phyloP scores from a whole-genome alignment of 768 basidiomycete genomes.

The Trametes meyenii region DNA sequence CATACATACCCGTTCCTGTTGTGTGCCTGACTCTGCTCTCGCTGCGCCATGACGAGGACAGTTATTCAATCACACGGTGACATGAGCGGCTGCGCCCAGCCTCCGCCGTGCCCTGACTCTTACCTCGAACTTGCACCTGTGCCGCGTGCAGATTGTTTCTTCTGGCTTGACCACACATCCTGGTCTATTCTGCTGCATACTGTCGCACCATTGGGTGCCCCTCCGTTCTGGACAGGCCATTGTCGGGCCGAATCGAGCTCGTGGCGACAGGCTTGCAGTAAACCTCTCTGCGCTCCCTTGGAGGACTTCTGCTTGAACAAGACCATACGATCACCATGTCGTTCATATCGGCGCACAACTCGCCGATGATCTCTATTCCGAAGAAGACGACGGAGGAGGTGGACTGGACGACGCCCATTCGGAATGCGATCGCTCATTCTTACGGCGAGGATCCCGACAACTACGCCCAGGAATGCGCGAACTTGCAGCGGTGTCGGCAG shows the following conservation, averaged over 20 bases:
- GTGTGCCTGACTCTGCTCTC: neutral
- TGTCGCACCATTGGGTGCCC: neutral
- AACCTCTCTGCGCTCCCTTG: no score
- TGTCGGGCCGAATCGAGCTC: no score
- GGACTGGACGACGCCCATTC: slow-evolving; percentile 92
- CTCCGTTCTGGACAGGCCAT: no score
- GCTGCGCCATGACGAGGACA: neutral
- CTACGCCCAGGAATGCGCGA: slow-evolving; percentile 81
- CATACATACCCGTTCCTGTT: neutral
- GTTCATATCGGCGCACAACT: slow-evolving; percentile 69
- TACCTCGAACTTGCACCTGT: neutral
- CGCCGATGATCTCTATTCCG: slow-evolving; percentile 90
- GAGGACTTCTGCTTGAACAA: no score
- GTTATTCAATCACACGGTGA: slow-evolving; percentile 11
- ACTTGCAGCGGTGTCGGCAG: slow-evolving; percentile 89
- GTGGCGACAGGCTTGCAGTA: no score
- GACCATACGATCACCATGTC: slow-evolving; percentile 9
- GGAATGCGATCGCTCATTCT: slow-evolving; percentile 82
- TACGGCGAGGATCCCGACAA: slow-evolving; percentile 93
- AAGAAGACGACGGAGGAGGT: slow-evolving; percentile 96
- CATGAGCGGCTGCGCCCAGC: slow-evolving; percentile 13
- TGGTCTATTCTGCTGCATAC: neutral
- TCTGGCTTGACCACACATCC: neutral
- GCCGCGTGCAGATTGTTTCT: neutral
- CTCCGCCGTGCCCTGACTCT: neutral